A percentile compares a stretch with the other conserved stretches of the same genome.
Conservation (phyloP, 176 grass and related monocot genomes). For the Cenchrus purpureus region DNA sequence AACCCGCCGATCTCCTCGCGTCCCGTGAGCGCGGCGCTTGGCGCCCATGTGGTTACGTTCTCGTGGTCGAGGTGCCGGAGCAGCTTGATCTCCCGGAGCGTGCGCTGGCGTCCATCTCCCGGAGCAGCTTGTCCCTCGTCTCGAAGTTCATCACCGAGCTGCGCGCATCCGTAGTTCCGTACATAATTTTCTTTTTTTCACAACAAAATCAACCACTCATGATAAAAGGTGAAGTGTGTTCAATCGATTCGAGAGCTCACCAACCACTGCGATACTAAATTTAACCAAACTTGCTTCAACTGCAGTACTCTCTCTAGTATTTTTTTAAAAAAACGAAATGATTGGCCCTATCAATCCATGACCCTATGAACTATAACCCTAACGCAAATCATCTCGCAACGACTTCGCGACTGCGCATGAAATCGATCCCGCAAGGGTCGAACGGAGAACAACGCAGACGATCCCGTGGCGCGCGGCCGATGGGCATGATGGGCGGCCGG, state of each 20-base stretch:
- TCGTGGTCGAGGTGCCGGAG: constrained; percentile 96
- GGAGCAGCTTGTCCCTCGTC: constrained; percentile 41
- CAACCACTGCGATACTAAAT: constrained; percentile 13
- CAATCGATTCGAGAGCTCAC: background rate
- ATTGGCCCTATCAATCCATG: background rate
- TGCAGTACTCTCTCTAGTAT: background rate
- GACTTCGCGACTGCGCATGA: background rate
- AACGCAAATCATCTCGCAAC: background rate
- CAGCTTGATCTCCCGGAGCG: constrained; percentile 96
- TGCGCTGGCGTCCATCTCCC: constrained; percentile 83
- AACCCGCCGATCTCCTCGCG: too few species aligned
- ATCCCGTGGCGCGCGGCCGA: constrained; percentile 95
- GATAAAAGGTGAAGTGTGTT: background rate
- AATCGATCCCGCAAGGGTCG: background rate
- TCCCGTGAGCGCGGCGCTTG: constrained; percentile 90
- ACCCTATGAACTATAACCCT: background rate
- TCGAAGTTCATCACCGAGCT: constrained; percentile 92
- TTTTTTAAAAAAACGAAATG: background rate
- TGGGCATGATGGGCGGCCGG: constrained; percentile 87
- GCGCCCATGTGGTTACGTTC: constrained; percentile 98
- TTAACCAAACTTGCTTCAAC: background rate
- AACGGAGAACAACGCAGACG: constrained; percentile 55
- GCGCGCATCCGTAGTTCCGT: background rate
- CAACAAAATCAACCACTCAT: background rate
- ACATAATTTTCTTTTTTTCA: constrained; percentile 24